phyloP scores from a whole-genome alignment of 2,329 filamentous ascomycete genomes.

The Orbilia quercus region DNA sequence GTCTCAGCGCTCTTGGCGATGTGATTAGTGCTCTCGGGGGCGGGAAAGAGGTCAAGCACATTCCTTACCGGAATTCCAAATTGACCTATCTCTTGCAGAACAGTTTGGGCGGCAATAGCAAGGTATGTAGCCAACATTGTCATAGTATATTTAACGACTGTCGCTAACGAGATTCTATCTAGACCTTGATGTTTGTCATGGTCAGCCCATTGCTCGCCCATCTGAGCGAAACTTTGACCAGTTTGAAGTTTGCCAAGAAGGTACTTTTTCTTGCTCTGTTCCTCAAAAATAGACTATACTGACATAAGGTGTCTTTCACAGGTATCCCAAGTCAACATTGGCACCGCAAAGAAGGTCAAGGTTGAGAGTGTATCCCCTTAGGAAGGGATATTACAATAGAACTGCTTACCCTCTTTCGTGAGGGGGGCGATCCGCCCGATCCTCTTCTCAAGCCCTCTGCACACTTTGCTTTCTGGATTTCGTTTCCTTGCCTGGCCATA shows the following conservation, averaged over 20 bases:
- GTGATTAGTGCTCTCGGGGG: slow-evolving; percentile 93
- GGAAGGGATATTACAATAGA: slow-evolving; percentile 24
- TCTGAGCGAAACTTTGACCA: slow-evolving; percentile 90
- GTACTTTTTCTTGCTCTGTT: slow-evolving; percentile 61
- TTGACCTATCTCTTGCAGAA: slow-evolving; percentile 94
- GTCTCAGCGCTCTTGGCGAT: slow-evolving; percentile 88
- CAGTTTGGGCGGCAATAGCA: slow-evolving; percentile 91
- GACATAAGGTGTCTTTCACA: not conserved
- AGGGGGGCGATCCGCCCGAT: not conserved
- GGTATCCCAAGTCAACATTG: slow-evolving; percentile 84
- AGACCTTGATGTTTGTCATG: slow-evolving; percentile 99
- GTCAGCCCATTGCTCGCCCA: slow-evolving; percentile 91
- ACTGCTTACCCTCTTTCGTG: slow-evolving; percentile 15
- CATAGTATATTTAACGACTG: not conserved
- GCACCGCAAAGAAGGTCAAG: slow-evolving; percentile 79
- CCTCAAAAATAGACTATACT: not conserved
- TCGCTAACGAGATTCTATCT: slow-evolving; percentile 22
- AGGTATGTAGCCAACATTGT: too few relatives aligned
- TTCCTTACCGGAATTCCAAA: slow-evolving; percentile 97
- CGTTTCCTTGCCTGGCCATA: too few relatives aligned
- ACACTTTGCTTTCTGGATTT: not conserved
- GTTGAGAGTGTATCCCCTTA: slow-evolving; percentile 50
- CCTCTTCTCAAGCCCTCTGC: not conserved
- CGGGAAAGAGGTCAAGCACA: slow-evolving; percentile 79
- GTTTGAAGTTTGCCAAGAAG: slow-evolving; percentile 95